Evolutionary conservation across 2,329 filamentous ascomycete species (phyloP).

Genomic region (Coniochaeta sp.): DNA sequence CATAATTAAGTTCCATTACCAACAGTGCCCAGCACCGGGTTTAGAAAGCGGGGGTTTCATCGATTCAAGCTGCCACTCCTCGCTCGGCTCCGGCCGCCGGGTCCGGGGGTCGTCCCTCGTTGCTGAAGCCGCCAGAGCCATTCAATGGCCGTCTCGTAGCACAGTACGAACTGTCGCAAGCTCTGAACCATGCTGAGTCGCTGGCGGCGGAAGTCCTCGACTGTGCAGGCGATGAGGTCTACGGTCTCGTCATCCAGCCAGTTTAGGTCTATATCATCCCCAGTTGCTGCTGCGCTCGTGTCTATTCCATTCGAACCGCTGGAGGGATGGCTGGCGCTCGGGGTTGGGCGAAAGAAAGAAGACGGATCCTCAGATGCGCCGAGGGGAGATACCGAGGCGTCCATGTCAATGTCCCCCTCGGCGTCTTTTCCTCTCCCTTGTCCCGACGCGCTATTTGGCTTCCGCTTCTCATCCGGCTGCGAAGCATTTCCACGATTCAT

Average conservation of each 20-base stretch:
- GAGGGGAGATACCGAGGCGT: conserved; percentile 3
- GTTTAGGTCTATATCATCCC: conserved; percentile 32
- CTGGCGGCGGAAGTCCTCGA: conserved; percentile 84
- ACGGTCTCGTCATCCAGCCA: conserved; percentile 66
- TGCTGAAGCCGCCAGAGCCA: conserved; percentile 59
- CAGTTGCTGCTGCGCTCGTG: not conserved
- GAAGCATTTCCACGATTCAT: conserved; percentile 6
- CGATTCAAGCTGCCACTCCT: conserved; percentile 25
- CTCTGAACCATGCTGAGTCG: conserved; percentile 96
- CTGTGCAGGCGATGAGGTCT: conserved; percentile 79
- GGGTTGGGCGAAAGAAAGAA: not conserved
- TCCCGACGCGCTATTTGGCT: conserved; percentile 1
- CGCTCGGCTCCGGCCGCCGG: conserved; percentile 15
- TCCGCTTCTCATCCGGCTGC: conserved; percentile 10
- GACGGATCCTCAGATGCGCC: not conserved
- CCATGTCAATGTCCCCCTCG: conserved; percentile 42
- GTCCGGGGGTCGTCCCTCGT: not conserved
- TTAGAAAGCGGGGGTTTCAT: no score
- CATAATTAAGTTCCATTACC: not conserved
- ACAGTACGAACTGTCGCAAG: conserved; percentile 85
- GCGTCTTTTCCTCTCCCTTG: conserved; percentile 15
- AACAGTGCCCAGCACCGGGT: no score
- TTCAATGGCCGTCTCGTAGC: conserved; percentile 90
- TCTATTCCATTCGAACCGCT: no score
- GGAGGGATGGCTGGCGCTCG: not conserved